These are phyloP conservation scores for Grammothele lineata DNA, from an alignment of 768 basidiomycete species.

Conservation along the genomic window DNA sequence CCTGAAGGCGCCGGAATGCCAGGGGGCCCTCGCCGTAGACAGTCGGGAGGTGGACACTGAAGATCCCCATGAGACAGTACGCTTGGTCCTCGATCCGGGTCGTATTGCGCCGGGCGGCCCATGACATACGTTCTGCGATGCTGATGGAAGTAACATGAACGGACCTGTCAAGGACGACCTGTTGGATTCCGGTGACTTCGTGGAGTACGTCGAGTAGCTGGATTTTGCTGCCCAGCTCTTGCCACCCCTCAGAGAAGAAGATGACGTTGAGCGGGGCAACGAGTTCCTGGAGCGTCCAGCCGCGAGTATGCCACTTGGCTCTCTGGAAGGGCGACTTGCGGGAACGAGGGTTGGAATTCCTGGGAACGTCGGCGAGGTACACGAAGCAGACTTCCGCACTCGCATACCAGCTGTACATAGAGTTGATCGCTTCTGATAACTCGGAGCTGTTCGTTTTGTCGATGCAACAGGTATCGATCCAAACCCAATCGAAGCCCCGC, in stretches of 20 bases:
- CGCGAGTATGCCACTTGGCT: conserved; percentile 2
- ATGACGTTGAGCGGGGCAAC: conserved; percentile 1
- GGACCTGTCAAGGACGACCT: background rate
- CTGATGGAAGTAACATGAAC: background rate
- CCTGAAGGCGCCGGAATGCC: background rate
- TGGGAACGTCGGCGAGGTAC: conserved; percentile 3
- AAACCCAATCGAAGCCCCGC: background rate
- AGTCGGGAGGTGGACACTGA: background rate
- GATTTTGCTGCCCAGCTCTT: background rate
- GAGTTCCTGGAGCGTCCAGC: conserved; percentile 7
- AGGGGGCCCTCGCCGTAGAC: conserved; percentile 1
- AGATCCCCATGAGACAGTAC: conserved; percentile 6
- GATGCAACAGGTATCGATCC: background rate
- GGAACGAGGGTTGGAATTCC: background rate
- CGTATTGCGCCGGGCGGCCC: conserved; percentile 1
- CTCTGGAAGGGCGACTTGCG: background rate
- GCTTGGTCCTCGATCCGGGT: conserved; percentile 1
- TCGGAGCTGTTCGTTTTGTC: conserved; percentile 3
- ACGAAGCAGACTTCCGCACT: conserved; percentile 4
- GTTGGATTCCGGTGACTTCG: background rate
- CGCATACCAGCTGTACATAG: conserved; percentile 5
- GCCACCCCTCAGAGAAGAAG: conserved; percentile 1
- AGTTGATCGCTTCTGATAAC: conserved; percentile 6
- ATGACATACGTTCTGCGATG: background rate
- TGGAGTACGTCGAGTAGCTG: background rate